Evolutionary conservation across 495 filamentous ascomycete species (phyloP), one percentile per base, ranked within the genome.

Genomic region (Neurospora sp.): DNA sequence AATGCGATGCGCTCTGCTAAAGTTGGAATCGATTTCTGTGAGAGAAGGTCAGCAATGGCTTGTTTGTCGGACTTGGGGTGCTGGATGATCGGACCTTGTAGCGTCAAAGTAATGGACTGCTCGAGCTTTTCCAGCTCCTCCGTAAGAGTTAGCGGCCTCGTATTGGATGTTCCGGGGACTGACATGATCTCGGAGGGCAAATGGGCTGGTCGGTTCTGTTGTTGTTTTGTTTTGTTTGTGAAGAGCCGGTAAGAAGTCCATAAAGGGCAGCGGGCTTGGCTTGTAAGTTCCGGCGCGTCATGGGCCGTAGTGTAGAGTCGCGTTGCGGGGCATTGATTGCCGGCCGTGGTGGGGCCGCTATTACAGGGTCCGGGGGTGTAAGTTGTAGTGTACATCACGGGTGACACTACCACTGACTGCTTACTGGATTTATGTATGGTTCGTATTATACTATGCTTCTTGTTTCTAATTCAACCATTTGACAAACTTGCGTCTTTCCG

Each of bases 61-160:
- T 37, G 42, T 40, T 40, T 38, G 37, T 40, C 9, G 14, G 10
- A 16, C 5, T 20, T 16, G 35, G 10, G 9, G 14, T 69, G 8
- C 0, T 20, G 7, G 44, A 4, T 70, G 37, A 68, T 70, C 82
- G 75, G 80, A 92, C 94, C 94, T 90, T 99, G 96, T 0, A 99
- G 86, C 3, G 96, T 98, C 45, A 98, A 87, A 16, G 96, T 99
- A 78, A 99, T 98, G 42, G 92, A 94, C 79, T 98, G 96, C 79
- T 99, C 96, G 16, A 99, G 83, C 79, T 93, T 97, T 85, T 99
- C 96, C 27, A 99, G 86, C 84, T 99, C 96, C 77, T 98, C 96
- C 0, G 95, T 96, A 72, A 98, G 86, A 6, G 92, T 91, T 70
- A 97, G 84, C 31, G 88, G 91, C 59, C 93, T 87, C 70, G 87